Evolutionary conservation across 768 basidiomycete genomes (phyloP), one percentile per base, ranked within the genome.

Genomic region (Lactifluus piperatus): DNA sequence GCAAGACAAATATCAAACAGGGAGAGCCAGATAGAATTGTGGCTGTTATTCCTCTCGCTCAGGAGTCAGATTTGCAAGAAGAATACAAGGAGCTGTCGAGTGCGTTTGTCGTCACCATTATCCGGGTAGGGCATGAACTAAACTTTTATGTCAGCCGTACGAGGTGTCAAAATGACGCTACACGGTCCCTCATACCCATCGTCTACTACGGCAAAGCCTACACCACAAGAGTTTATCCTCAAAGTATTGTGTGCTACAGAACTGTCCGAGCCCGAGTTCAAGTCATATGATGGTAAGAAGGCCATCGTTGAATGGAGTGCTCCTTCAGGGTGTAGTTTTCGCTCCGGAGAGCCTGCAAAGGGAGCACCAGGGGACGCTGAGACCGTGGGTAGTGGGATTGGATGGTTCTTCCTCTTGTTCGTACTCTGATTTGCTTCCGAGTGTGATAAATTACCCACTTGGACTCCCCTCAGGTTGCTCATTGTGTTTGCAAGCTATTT

Each of bases 401-500:
- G 89, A 3, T 92, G 88, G 80, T 93, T 94, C 75, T 88, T 94
- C 76, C 75, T 91, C 30, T 75, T 91, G 90, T 88, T 70, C 70
- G 88, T 70, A 13, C 34, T 51, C 1, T 6, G 16, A 45, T 44
- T 26, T 22, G 14, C 16, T 16, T 18, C 37, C 32, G 8, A 36
- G 46, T 18, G 10, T 20, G 51, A 51, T 16, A n/a, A 18, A 11
- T 26, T 11, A 10, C 54, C 57, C 30, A 62, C 44, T 53, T 56
- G 58, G 43, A 13, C 29, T 36, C 47, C 44, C 30, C 32, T 10
- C 64, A 88, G 84, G n/a, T 64, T 86, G 30, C 56, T 91, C 13
- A 69, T 93, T 22, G 82, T 81, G 2, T 77, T 92, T 59, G 67
- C 76, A 4, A 78, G 80, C 3, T 94, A 94, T 72, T 84, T 94